A percentile compares a stretch with the other conserved stretches of the same genome.
Conservation (phyloP, 2,329 filamentous ascomycete species). For the Grosmannia huntii region DNA sequence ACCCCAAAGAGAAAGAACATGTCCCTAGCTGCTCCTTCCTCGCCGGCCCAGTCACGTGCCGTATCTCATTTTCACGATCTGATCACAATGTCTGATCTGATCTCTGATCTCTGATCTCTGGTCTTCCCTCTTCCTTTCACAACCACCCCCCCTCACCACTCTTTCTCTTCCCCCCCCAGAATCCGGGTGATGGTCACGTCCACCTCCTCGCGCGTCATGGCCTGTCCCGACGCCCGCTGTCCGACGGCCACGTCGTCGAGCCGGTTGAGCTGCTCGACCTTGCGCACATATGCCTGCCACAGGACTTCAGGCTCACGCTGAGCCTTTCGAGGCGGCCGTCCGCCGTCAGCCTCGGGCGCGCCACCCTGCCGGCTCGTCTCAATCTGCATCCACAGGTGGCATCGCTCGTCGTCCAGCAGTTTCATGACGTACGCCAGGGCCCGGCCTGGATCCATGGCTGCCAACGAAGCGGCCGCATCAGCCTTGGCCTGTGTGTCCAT, state of each 20-base stretch:
- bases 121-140: too few species aligned
- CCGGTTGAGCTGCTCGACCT: conserved; percentile 26
- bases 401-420: conserved; percentile 64
- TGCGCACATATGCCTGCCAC: conserved; percentile 13
- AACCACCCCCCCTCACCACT: too few species aligned
- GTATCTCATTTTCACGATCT: background rate
- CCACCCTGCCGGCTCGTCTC: conserved; percentile 35
- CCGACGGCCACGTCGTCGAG: conserved; percentile 76
- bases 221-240: conserved; percentile 52
- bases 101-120: background rate
- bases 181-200: conserved; percentile 51
- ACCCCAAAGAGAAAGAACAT: background rate
- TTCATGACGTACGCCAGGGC: conserved; percentile 79
- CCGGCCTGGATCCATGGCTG: conserved; percentile 36
- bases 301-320: conserved; percentile 11
- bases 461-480: background rate
- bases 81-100: background rate
- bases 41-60: background rate
- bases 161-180: conserved; percentile 10
- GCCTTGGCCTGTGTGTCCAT: too few species aligned
- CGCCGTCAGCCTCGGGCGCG: background rate
- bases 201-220: conserved; percentile 49
- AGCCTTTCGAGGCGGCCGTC: background rate
- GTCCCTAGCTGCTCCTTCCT: background rate
- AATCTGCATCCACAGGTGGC: conserved; percentile 62